Evolutionary conservation across 345 rosid species (phyloP).

Genomic region (Hevea brasiliensis): DNA sequence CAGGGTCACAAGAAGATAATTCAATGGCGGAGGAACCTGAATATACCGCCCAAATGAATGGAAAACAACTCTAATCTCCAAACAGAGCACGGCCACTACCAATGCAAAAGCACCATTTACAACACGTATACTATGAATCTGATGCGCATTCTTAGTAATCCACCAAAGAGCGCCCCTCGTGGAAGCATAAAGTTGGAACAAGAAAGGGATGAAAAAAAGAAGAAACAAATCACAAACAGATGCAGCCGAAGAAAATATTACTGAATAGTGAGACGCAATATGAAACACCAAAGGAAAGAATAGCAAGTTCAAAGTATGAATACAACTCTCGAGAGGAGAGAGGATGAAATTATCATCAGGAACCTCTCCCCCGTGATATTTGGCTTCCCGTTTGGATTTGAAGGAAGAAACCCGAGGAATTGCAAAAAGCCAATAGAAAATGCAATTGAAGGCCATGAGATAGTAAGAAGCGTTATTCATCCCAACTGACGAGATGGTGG

Average conservation of each 20-base stretch:
- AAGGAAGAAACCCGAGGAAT: conserved; percentile 87
- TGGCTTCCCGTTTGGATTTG: conserved; percentile 72
- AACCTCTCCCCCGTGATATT: conserved; percentile 90
- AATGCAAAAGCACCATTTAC: conserved; percentile 91
- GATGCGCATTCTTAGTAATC: conserved; percentile 72
- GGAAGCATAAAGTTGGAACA: conserved; percentile 89
- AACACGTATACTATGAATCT: conserved; percentile 72
- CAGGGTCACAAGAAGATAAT: conserved; percentile 78
- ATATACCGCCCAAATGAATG: conserved; percentile 92
- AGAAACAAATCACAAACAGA: conserved; percentile 71
- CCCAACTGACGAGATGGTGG: conserved; percentile 86
- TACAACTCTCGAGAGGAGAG: conserved; percentile 72
- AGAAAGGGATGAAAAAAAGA: conserved; percentile 82
- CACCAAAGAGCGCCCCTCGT: conserved; percentile 95
- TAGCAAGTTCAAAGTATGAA: conserved; percentile 75
- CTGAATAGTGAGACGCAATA: conserved; percentile 81
- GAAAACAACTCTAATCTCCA: conserved; percentile 95
- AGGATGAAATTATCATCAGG: conserved; percentile 87
- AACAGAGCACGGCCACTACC: conserved; percentile 75
- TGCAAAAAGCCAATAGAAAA: conserved; percentile 91
- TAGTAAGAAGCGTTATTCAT: conserved; percentile 85
- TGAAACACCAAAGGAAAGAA: conserved; percentile 84
- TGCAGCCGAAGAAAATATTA: conserved; percentile 68
- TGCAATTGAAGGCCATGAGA: conserved; percentile 66
- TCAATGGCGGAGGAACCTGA: conserved; percentile 90